These are phyloP conservation scores for Penstemon newberryi DNA, from an alignment of 257 asterid genomes.

Conservation along the genomic window DNA sequence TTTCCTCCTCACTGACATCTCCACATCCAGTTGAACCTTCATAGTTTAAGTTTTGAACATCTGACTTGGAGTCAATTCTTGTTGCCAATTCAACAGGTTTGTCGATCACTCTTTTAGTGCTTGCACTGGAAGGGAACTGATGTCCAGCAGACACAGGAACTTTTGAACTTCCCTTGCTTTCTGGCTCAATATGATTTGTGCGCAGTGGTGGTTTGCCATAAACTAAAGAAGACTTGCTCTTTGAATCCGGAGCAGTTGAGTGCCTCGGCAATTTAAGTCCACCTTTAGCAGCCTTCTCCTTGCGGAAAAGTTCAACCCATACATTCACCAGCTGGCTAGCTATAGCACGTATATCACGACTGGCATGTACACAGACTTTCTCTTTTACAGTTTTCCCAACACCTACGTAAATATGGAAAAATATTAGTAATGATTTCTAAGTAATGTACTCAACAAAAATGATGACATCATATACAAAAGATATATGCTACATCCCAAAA, in stretches of 20 bases:
- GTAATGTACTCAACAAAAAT: conserved; percentile 7
- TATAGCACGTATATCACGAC: conserved; percentile 98
- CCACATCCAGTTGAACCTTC: conserved; percentile 52
- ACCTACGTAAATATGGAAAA: conserved; percentile 44
- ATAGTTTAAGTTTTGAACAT: conserved; percentile 50
- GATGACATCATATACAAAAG: neutral
- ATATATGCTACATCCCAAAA: neutral
- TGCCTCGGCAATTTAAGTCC: conserved; percentile 60
- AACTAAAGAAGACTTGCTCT: conserved; percentile 50
- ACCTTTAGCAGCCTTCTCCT: conserved; percentile 83
- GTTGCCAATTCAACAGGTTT: conserved; percentile 45
- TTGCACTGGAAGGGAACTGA: conserved; percentile 23
- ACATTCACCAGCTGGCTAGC: conserved; percentile 98
- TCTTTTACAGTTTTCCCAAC: conserved; percentile 95
- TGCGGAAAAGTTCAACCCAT: conserved; percentile 94
- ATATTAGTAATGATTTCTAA: conserved; percentile 7
- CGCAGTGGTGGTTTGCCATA: conserved; percentile 78
- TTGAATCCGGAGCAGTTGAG: conserved; percentile 48
- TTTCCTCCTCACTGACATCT: conserved; percentile 47
- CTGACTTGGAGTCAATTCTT: conserved; percentile 45
- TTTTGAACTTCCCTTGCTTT: too few relatives aligned
- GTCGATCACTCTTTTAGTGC: conserved; percentile 41
- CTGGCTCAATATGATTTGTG: conserved; percentile 28
- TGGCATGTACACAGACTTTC: conserved; percentile 94
- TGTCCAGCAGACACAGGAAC: neutral